Evolutionary conservation across 1,139 yeast genomes (phyloP), one percentile per base, ranked within the genome.

Genomic region (Taphrina populina): DNA sequence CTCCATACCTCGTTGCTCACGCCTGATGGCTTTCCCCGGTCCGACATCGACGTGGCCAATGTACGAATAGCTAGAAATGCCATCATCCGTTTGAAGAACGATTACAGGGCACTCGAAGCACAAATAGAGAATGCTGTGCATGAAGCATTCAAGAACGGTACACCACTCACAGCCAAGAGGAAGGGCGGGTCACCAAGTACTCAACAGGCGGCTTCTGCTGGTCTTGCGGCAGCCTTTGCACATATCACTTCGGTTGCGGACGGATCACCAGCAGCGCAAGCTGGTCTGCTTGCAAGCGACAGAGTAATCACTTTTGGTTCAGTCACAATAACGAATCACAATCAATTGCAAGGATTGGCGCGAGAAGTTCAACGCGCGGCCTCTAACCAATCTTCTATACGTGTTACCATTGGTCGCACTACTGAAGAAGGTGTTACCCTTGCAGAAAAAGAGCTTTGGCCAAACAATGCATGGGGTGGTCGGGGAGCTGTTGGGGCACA

Each of bases 11-110:
- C 81, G 0, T 70, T 90, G 62, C 68, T 84, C 2, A 78, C 84
- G 0, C 60, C 65, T 0, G 95, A 90, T 64, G 96, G 96, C 33
- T 92, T 79, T 63, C 98, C 98, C 0, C 73, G 96, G 34, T 71
- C 75, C 13, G 97, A 92, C 66, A 77, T 90, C 29, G 95, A 92
- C 64, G 85, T 90, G 4, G 81, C 83, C 10, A 43, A 30, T 56
- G 63, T 77, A 34, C 76, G 84, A 34, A 73, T 82, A 1, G 71
- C 94, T 53, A 70, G 96, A 60, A 78, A 81, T 6, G 78, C 77
- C 64, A 79, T 88, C 36, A 81, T 84, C 45, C 73, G 85, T 56
- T 72, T 84, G 53, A 73, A 82, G 58, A 88, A 88, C 65, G 96
- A 90, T 67, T 73, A 82, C 60, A 75, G 73, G 58, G 67, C 65